Evolutionary conservation across 106 monocot species (phyloP).

Genomic region (Platanthera zijinensis): DNA sequence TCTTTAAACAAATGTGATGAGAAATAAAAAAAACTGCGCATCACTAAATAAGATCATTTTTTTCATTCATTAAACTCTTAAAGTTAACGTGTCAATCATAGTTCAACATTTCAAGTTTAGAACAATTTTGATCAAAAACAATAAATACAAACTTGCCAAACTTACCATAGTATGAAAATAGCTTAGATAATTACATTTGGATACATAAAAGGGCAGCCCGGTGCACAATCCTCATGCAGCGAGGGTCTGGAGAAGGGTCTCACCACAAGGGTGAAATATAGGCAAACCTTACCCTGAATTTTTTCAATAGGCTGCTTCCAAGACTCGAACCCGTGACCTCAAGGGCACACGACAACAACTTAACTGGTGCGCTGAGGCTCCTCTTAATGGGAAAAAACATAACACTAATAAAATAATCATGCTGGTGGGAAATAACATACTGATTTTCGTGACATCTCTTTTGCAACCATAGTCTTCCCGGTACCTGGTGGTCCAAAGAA

Average conservation of each 20-base stretch:
- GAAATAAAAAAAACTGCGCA: neutral
- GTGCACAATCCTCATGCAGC: too few species aligned
- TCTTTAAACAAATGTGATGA: neutral
- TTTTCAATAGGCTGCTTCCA: too few species aligned
- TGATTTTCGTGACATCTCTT: slow-evolving; percentile 88
- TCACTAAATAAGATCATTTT: neutral
- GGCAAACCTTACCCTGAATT: too few species aligned
- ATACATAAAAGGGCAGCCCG: neutral
- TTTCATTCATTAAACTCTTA: neutral
- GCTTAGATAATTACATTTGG: neutral
- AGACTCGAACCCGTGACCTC: too few species aligned
- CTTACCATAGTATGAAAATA: neutral
- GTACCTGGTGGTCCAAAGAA: slow-evolving; percentile 97
- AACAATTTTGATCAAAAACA: neutral
- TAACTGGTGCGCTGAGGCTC: too few species aligned
- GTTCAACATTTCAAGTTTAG: neutral
- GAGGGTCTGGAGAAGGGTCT: too few species aligned
- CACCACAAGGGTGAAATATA: too few species aligned
- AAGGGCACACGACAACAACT: too few species aligned
- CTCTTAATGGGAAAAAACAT: neutral
- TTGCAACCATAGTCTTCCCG: slow-evolving; percentile 91
- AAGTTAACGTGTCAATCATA: neutral
- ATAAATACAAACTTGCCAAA: neutral
- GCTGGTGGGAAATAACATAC: slow-evolving; percentile 21
- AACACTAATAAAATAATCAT: neutral